Percentiles rank a stretch among this genome's conserved stretches.
These are phyloP conservation scores for Gaertneriomyces semiglobifer DNA, from an alignment of 192 early-diverging fungal species.

Conservation along the genomic window DNA sequence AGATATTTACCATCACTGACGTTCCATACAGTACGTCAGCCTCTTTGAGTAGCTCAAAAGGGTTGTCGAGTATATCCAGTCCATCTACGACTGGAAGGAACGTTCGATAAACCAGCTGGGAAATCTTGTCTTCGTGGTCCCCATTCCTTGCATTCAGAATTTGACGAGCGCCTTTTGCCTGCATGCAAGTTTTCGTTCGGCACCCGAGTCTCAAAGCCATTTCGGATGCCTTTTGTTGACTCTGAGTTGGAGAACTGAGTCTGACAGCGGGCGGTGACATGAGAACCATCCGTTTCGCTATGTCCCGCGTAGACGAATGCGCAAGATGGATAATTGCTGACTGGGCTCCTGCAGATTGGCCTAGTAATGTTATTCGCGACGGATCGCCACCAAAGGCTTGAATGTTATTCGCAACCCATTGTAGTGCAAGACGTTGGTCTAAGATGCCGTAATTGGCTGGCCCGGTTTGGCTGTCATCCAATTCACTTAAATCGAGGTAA, in stretches of 20 bases:
- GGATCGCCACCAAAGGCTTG: conserved; percentile 63
- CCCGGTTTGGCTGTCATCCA: neutral
- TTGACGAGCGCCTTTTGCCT: conserved; percentile 8
- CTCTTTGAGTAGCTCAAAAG: conserved; percentile 11
- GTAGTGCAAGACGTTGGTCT: conserved; percentile 43
- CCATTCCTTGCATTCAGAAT: conserved; percentile 16
- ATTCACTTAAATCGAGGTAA: conserved; percentile 25
- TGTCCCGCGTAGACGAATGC: conserved; percentile 9
- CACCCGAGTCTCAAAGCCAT: conserved; percentile 11
- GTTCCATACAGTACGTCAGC: neutral
- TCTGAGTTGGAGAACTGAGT: neutral
- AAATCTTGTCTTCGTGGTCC: neutral
- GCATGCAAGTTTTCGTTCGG: conserved; percentile 7
- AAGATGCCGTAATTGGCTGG: conserved; percentile 38
- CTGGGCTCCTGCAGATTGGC: conserved; percentile 57
- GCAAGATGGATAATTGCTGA: conserved; percentile 25
- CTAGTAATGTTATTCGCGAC: conserved; percentile 51
- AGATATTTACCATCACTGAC: conserved; percentile 4
- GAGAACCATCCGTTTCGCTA: conserved; percentile 16
- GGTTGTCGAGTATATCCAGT: conserved; percentile 21
- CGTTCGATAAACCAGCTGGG: neutral
- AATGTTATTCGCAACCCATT: conserved; percentile 64
- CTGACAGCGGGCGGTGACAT: conserved; percentile 30
- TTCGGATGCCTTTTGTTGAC: neutral
- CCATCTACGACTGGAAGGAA: conserved; percentile 24